A percentile compares a stretch with the other conserved stretches of the same genome.
phyloP scores from a whole-genome alignment of 164 flowering plant genomes.

The Dillenia turbinata region DNA sequence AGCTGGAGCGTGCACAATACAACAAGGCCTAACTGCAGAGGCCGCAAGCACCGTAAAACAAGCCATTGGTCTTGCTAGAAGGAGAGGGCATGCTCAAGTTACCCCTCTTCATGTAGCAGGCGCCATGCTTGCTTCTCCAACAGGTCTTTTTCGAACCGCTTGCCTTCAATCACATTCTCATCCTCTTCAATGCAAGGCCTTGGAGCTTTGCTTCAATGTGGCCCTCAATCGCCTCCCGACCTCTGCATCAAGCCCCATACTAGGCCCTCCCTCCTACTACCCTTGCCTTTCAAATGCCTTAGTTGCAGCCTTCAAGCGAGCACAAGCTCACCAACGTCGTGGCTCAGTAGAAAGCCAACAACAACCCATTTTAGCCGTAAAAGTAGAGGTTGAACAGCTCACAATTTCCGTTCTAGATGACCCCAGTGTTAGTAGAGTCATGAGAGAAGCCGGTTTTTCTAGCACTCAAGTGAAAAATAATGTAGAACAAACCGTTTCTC shows the following conservation, averaged over 20 bases:
- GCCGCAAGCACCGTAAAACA: conserved; percentile 77
- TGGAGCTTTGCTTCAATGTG: conserved; percentile 97
- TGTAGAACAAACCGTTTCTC: conserved; percentile 77
- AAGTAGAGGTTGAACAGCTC: conserved; percentile 89
- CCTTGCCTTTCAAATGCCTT: conserved; percentile 93
- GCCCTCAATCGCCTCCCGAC: conserved; percentile 96
- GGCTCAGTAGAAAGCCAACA: conserved; percentile 88
- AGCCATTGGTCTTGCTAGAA: conserved; percentile 63
- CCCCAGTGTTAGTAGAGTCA: conserved; percentile 97
- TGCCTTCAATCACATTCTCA: conserved; percentile 89
- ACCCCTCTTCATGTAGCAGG: conserved; percentile 96
- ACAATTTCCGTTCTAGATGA: conserved; percentile 88
- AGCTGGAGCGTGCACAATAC: conserved; percentile 77
- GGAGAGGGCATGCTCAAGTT: conserved; percentile 92
- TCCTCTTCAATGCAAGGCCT: conserved; percentile 89
- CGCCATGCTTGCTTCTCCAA: conserved; percentile 73
- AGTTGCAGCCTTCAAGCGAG: conserved; percentile 97
- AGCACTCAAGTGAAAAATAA: conserved; percentile 88
- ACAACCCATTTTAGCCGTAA: conserved; percentile 81
- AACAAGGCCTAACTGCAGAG: conserved; percentile 80
- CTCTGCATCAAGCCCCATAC: conserved; percentile 50
- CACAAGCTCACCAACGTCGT: conserved; percentile 95
- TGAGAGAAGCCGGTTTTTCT: conserved; percentile 96
- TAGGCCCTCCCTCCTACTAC: conserved; percentile 40
- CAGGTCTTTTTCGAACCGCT: conserved; percentile 70